These are phyloP conservation scores for Linnemannia schmuckeri DNA, from an alignment of 192 early-diverging fungal species.

Conservation along the genomic window DNA sequence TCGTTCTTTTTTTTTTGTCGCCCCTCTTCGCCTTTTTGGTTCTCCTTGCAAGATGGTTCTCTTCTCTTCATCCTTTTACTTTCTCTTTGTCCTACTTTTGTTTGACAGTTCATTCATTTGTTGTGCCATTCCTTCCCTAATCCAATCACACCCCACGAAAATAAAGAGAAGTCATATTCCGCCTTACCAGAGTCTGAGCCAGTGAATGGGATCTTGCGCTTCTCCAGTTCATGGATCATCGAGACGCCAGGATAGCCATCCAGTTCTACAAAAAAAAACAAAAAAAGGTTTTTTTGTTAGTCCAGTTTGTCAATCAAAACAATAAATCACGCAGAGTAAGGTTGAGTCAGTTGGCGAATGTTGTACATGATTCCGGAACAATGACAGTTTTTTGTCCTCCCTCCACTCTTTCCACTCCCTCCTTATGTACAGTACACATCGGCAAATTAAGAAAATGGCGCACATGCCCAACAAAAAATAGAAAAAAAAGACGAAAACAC, in stretches of 20 bases:
- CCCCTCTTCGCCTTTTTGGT: background rate
- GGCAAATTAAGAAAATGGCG: background rate
- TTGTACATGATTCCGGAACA: background rate
- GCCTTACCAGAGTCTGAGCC: slow-evolving; percentile 33
- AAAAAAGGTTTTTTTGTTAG: background rate
- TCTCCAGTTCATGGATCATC: slow-evolving; percentile 23
- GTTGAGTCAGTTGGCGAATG: background rate
- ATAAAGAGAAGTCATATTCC: background rate
- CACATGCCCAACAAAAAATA: background rate
- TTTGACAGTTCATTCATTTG: too few species aligned
- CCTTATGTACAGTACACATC: background rate
- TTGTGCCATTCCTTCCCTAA: too few species aligned
- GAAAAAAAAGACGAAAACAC: background rate
- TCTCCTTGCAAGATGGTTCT: background rate
- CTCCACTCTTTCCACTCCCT: background rate
- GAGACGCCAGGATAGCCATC: slow-evolving; percentile 45
- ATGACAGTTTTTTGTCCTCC: background rate
- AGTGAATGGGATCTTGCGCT: slow-evolving; percentile 22
- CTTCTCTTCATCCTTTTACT: background rate
- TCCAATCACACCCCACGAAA: too few species aligned
- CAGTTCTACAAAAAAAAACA: background rate
- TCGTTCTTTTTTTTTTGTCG: background rate
- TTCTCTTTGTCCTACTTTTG: background rate
- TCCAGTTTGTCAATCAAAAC: background rate
- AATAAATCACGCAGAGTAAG: background rate